Evolutionary conservation across 768 basidiomycete species (phyloP).

Genomic region (Pleurotus pulmonarius): DNA sequence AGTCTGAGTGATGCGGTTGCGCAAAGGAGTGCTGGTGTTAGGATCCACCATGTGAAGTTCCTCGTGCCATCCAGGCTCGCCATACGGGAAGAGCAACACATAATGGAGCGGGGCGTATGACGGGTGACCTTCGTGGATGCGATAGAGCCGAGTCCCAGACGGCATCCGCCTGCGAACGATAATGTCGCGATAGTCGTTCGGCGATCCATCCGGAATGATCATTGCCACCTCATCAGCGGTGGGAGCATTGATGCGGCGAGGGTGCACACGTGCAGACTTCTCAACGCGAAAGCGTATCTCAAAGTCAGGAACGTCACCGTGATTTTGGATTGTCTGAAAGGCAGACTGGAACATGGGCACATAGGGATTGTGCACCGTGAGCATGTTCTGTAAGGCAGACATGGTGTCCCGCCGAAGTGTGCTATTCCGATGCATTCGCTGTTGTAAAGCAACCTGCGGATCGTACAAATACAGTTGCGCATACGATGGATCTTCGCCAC

Average conservation of each 20-base stretch:
- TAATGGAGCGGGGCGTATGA: too few relatives aligned
- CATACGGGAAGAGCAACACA: too few relatives aligned
- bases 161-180: too few relatives aligned
- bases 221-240: too few relatives aligned
- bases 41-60: too few relatives aligned
- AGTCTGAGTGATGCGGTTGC: constrained; percentile 11
- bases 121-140: background rate
- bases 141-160: too few relatives aligned
- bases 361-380: constrained; percentile 20
- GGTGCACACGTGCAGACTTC: too few relatives aligned
- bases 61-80: constrained; percentile 27
- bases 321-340: constrained; percentile 21
- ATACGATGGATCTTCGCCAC: constrained; percentile 19
- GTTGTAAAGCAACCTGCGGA: constrained; percentile 20
- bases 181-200: too few relatives aligned
- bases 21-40: too few relatives aligned
- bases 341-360: constrained; percentile 26
- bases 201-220: too few relatives aligned
- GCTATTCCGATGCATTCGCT: constrained; percentile 11
- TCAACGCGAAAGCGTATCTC: background rate
- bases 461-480: constrained; percentile 39
- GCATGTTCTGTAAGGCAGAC: constrained; percentile 18
- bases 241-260: too few relatives aligned
- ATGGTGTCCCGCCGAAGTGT: constrained; percentile 16
- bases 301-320: constrained; percentile 10